phyloP scores from a whole-genome alignment of 331 rosid genomes.

The Quercus tomentella region DNA sequence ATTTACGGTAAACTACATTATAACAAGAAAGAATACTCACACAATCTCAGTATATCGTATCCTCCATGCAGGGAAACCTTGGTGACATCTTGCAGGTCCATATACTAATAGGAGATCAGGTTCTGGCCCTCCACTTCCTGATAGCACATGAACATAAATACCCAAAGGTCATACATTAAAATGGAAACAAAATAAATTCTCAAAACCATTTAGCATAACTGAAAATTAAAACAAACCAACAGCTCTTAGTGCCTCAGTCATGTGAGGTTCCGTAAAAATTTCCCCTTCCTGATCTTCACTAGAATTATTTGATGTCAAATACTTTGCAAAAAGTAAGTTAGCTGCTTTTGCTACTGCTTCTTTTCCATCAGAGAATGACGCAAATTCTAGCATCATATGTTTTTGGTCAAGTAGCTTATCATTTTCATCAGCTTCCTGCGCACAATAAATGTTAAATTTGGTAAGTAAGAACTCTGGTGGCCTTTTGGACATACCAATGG shows the following conservation, averaged over 20 bases:
- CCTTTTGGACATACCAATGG: neutral
- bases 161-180: constrained; percentile 6
- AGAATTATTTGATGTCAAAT: constrained; percentile 34
- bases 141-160: constrained; percentile 9
- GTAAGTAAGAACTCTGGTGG: constrained; percentile 13
- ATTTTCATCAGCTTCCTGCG: constrained; percentile 49
- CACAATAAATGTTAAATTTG: constrained; percentile 24
- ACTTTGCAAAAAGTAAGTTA: constrained; percentile 54
- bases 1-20: neutral
- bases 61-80: constrained; percentile 96
- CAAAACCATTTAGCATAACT: constrained; percentile 16
- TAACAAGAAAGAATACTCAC: constrained; percentile 42
- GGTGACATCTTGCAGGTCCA: constrained; percentile 90
- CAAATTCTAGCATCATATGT: constrained; percentile 57
- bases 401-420: constrained; percentile 25
- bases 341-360: constrained; percentile 79
- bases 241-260: constrained; percentile 61
- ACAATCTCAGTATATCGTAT: constrained; percentile 79
- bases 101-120: constrained; percentile 83
- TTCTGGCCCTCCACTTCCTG: constrained; percentile 73
- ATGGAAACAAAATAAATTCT: constrained; percentile 12
- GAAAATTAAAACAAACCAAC: constrained; percentile 59
- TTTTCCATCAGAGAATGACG: constrained; percentile 69
- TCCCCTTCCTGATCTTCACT: constrained; percentile 35
- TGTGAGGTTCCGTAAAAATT: constrained; percentile 45